Conservation (phyloP, 2,329 filamentous ascomycete genomes). For the Gnomoniopsis sp. region DNA sequence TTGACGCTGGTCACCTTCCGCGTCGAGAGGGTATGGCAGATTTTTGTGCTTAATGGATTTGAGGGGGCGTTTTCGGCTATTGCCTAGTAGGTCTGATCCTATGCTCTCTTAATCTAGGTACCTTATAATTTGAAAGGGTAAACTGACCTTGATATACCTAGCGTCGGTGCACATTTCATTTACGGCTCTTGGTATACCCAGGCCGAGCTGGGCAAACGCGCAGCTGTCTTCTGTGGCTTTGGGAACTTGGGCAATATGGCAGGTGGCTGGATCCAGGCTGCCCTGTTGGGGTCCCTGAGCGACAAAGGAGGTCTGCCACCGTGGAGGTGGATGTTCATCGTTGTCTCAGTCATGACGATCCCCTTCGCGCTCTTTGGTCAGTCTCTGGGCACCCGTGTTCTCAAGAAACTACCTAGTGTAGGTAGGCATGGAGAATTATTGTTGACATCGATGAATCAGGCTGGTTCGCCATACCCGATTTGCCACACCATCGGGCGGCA, state of each 20-base stretch:
- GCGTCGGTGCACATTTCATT: slow-evolving; percentile 40
- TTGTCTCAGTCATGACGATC: slow-evolving; percentile 39
- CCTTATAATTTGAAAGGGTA: too few species aligned
- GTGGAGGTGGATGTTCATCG: slow-evolving; percentile 41
- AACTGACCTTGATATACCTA: too few species aligned
- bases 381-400: neutral
- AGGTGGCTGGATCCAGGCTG: slow-evolving; percentile 43
- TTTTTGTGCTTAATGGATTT: slow-evolving; percentile 40
- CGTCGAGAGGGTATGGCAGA: slow-evolving; percentile 38
- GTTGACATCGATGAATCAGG: slow-evolving; percentile 22
- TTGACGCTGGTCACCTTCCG: slow-evolving; percentile 40
- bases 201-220: slow-evolving; percentile 37
- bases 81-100: slow-evolving; percentile 31
- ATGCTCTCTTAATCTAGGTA: neutral
- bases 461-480: slow-evolving; percentile 41
- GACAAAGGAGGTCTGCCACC: slow-evolving; percentile 32
- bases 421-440: too few species aligned
- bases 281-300: slow-evolving; percentile 32
- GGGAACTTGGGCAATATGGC: slow-evolving; percentile 41
- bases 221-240: slow-evolving; percentile 39
- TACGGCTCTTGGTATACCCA: slow-evolving; percentile 42
- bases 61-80: slow-evolving; percentile 41
- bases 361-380: slow-evolving; percentile 37
- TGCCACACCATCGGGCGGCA: slow-evolving; percentile 37
- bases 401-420: too few species aligned